Percentiles rank a stretch among this genome's conserved stretches.
These are phyloP conservation scores for Triangularia setosa DNA, from an alignment of 2,329 filamentous ascomycete species.

Conservation along the genomic window DNA sequence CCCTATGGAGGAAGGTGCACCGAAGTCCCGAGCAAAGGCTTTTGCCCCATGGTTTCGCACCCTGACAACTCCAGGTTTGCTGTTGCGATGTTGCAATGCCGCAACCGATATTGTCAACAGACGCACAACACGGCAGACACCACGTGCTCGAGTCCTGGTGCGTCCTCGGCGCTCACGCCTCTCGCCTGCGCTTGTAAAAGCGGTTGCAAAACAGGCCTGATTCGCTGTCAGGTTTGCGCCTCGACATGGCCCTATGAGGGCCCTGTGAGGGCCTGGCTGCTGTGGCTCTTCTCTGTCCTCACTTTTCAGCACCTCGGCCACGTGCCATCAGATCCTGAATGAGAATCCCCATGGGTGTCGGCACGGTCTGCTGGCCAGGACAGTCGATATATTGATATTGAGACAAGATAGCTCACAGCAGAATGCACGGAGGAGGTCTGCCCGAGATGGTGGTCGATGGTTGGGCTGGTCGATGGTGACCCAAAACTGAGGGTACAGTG, in stretches of 20 bases:
- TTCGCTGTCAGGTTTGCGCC: not conserved
- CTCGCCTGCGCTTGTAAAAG: not conserved
- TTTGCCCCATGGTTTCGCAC: not conserved
- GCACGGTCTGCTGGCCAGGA: not conserved
- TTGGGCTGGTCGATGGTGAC: conserved; percentile 1
- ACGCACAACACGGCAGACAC: conserved; percentile 1
- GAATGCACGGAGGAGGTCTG: not conserved
- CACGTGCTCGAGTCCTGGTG: not conserved
- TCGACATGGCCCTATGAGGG: not conserved
- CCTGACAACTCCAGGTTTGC: not conserved
- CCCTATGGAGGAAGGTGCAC: conserved; percentile 9
- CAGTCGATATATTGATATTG: not conserved
- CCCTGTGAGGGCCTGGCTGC: not conserved
- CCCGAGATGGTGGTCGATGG: not conserved
- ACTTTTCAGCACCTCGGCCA: not conserved
- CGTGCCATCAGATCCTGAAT: too few relatives aligned
- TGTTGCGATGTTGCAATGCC: not conserved
- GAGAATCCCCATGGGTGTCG: too few relatives aligned
- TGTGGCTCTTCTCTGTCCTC: not conserved
- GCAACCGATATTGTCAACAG: not conserved
- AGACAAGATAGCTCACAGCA: not conserved
- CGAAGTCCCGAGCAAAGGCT: conserved; percentile 1
- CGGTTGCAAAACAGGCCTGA: not conserved
- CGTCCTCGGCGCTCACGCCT: not conserved
- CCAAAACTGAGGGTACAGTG: conserved; percentile 7